Base-by-base conservation (phyloP, 345 rosid species). In the Hirschfeldia incana region DNA sequence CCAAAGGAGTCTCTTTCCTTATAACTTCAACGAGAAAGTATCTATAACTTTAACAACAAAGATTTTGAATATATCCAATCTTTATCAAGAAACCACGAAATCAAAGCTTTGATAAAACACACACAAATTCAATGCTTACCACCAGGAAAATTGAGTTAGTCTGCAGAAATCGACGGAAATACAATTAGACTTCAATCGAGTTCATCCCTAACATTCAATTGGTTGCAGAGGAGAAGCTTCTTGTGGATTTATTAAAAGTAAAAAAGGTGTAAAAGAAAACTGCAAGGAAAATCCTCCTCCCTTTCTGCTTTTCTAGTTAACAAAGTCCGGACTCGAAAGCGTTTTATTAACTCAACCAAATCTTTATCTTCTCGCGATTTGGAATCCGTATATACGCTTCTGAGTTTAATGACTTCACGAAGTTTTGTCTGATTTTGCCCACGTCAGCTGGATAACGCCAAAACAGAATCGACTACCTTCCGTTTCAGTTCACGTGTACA, bases 341-440 rank as follows among this genome's bases (percentile, higher is more conserved):
- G 46, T 79, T 79, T 79, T 68, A 73, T 79, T 15, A 79, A 79
- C 82, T 73, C 69, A 1, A 59, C 4, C 7, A 60, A 27, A n/a
- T 73, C 51, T 59, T 67, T 66, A 10, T 6, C 7, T 73, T 29
- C 32, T 7, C 1, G 44, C 0, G 11, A 12, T 37, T 77, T 78
- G 59, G 74, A 79, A 73, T 79, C 82, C 82, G 82, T 74, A 21
- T 67, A n/a, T n/a, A n/a, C n/a, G n/a, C n/a, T n/a, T n/a, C n/a
- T n/a, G n/a, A 29, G 30, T 3, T 29, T 29, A 1, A 29, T 29
- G 30, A 29, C 3, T 29, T 29, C 3, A 29, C 3, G 3, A 29
- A 29, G 30, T 3, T 29, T 29, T 28, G 29, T 29, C 30, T 3
- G 30, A 29, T 29, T 1, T 29, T 29, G 30, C n/a, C 30, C 2